These are phyloP conservation scores for Metschnikowia drakensbergensis DNA, from an alignment of 805 yeast species.

Conservation along the genomic window DNA sequence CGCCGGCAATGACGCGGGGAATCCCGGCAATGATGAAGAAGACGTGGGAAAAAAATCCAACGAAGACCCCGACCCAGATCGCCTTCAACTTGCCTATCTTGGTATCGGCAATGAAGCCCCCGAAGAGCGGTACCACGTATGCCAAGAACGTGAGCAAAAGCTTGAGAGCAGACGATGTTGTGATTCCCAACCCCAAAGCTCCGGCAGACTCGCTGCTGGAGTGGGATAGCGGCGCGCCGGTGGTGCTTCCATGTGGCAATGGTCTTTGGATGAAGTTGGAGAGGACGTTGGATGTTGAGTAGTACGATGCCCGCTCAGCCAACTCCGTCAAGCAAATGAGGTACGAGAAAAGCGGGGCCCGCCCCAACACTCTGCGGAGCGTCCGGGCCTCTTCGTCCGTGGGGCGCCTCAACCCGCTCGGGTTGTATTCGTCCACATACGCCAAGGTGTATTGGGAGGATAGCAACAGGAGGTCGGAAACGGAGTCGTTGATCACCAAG, in stretches of 20 bases:
- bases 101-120: conserved; percentile 52
- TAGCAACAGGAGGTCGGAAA: background rate
- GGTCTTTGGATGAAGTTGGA: conserved; percentile 51
- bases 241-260: conserved; percentile 46
- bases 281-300: conserved; percentile 42
- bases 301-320: conserved; percentile 55
- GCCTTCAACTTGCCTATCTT: conserved; percentile 45
- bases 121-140: conserved; percentile 48
- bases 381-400: conserved; percentile 24
- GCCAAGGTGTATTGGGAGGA: conserved; percentile 18
- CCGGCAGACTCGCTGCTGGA: conserved; percentile 42
- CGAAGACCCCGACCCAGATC: conserved; percentile 46
- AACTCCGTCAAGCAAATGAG: conserved; percentile 45
- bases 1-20: conserved; percentile 35
- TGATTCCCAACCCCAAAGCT: conserved; percentile 46
- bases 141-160: conserved; percentile 47
- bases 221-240: conserved; percentile 36
- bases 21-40: conserved; percentile 48
- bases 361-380: conserved; percentile 40
- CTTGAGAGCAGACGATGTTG: conserved; percentile 45
- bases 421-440: conserved; percentile 33
- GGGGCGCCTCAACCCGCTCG: conserved; percentile 36
- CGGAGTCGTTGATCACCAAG: background rate
- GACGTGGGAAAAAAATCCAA: conserved; percentile 46
- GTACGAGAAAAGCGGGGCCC: conserved; percentile 47